Evolutionary conservation across 495 filamentous ascomycete genomes (phyloP).

Genomic region (Daldinia loculata): DNA sequence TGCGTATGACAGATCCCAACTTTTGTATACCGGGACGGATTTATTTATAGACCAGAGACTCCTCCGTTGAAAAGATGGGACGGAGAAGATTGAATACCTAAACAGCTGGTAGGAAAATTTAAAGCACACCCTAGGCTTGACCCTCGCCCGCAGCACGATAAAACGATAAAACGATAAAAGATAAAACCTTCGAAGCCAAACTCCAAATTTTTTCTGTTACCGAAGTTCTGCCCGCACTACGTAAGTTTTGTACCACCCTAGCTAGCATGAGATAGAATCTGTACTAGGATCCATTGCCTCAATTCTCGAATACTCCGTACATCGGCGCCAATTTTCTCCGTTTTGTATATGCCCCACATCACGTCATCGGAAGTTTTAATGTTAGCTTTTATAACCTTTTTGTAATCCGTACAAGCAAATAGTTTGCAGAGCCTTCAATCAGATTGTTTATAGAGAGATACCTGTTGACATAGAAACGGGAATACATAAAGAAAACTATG

Average conservation of each 20-base stretch:
- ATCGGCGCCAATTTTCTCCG: slow-evolving; percentile 19
- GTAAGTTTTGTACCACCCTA: slow-evolving; percentile 8
- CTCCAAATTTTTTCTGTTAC: slow-evolving; percentile 27
- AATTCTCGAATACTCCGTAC: slow-evolving; percentile 12
- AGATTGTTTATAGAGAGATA: neutral
- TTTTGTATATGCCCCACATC: neutral
- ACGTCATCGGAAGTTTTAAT: slow-evolving; percentile 6
- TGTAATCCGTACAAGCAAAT: neutral
- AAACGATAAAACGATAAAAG: slow-evolving; percentile 2
- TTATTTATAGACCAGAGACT: slow-evolving; percentile 14
- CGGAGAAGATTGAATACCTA: slow-evolving; percentile 17
- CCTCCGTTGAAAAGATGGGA: slow-evolving; percentile 19
- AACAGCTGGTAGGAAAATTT: slow-evolving; percentile 31
- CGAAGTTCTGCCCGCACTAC: slow-evolving; percentile 30
- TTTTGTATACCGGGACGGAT: neutral
- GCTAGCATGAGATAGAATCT: neutral
- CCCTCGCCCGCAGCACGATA: slow-evolving; percentile 6
- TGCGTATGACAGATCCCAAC: slow-evolving; percentile 1
- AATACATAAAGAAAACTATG: neutral
- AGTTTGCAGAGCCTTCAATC: neutral
- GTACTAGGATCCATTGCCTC: neutral
- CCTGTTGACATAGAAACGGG: neutral
- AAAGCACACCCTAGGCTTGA: slow-evolving; percentile 17
- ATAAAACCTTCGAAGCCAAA: slow-evolving; percentile 5
- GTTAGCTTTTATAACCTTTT: neutral